phyloP scores from a whole-genome alignment of 306 rosid species.

The Lathyrus sativus region DNA sequence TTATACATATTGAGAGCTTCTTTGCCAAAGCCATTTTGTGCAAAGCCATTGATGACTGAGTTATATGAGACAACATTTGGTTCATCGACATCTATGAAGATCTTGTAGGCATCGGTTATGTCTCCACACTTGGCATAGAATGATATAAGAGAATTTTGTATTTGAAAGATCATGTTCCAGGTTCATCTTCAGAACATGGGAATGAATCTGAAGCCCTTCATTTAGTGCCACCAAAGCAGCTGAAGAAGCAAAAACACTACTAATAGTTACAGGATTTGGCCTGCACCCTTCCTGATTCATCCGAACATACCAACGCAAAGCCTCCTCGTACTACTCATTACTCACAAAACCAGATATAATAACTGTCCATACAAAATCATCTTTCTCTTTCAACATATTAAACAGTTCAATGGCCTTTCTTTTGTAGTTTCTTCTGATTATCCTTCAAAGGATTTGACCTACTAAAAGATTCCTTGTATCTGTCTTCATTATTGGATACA shows the following conservation, averaged over 20 bases:
- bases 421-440: too few relatives aligned
- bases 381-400: constrained; percentile 63
- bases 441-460: too few relatives aligned
- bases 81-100: constrained; percentile 50
- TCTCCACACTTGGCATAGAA: constrained; percentile 85
- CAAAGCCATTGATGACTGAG: constrained; percentile 71
- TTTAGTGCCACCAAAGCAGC: constrained; percentile 59
- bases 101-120: constrained; percentile 54
- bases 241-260: constrained; percentile 73
- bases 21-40: constrained; percentile 80
- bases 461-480: too few relatives aligned
- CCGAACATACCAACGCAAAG: too few relatives aligned
- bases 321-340: too few relatives aligned
- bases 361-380: constrained; percentile 81
- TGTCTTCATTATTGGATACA: too few relatives aligned
- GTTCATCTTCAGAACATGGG: constrained; percentile 57
- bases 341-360: too few relatives aligned
- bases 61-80: constrained; percentile 69
- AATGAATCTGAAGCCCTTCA: constrained; percentile 78
- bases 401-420: constrained; percentile 60
- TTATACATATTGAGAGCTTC: too few relatives aligned
- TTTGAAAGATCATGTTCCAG: constrained; percentile 58
- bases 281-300: constrained; percentile 52
- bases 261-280: constrained; percentile 65
- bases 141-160: constrained; percentile 79